phyloP scores from a whole-genome alignment of 2,329 filamentous ascomycete genomes.

The Fusarium pilosicola region DNA sequence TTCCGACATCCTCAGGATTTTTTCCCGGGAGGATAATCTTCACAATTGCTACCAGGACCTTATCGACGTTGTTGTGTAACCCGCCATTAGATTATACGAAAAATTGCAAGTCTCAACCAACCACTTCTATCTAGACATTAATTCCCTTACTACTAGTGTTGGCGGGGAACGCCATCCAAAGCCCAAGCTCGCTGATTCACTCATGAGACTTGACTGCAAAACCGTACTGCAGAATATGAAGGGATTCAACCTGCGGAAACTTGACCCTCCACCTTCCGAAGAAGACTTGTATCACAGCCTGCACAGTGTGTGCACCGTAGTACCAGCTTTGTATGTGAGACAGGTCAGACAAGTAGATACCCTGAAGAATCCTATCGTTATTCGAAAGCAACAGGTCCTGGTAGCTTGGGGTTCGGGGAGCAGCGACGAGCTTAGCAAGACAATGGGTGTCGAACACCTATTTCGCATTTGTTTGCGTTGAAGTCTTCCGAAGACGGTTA shows the following conservation, averaged over 20 bases:
- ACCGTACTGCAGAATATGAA: slow-evolving; percentile 53
- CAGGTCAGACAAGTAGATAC: slow-evolving; percentile 49
- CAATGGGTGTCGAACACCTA: slow-evolving; percentile 45
- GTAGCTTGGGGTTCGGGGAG: slow-evolving; percentile 52
- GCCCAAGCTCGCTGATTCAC: slow-evolving; percentile 46
- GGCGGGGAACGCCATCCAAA: slow-evolving; percentile 39
- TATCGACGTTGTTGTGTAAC: slow-evolving; percentile 46
- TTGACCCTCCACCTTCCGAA: slow-evolving; percentile 46
- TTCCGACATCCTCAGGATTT: slow-evolving; percentile 42
- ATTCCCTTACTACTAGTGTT: slow-evolving; percentile 45
- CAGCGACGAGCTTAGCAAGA: slow-evolving; percentile 44
- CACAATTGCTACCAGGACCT: slow-evolving; percentile 38
- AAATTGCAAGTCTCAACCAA: slow-evolving; percentile 51
- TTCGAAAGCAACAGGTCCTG: slow-evolving; percentile 52
- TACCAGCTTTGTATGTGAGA: slow-evolving; percentile 51
- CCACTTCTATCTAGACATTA: slow-evolving; percentile 51
- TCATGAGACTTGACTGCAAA: slow-evolving; percentile 48
- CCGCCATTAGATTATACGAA: slow-evolving; percentile 52
- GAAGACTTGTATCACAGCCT: slow-evolving; percentile 48
- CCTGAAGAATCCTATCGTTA: slow-evolving; percentile 47
- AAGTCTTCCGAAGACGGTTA: slow-evolving; percentile 31
- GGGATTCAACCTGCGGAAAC: slow-evolving; percentile 46
- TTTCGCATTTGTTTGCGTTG: slow-evolving; percentile 44
- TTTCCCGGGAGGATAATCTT: slow-evolving; percentile 40
- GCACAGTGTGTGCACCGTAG: slow-evolving; percentile 48